These are phyloP conservation scores for Saccharomycopsis javanensis DNA, from an alignment of 805 yeast genomes.

Conservation along the genomic window DNA sequence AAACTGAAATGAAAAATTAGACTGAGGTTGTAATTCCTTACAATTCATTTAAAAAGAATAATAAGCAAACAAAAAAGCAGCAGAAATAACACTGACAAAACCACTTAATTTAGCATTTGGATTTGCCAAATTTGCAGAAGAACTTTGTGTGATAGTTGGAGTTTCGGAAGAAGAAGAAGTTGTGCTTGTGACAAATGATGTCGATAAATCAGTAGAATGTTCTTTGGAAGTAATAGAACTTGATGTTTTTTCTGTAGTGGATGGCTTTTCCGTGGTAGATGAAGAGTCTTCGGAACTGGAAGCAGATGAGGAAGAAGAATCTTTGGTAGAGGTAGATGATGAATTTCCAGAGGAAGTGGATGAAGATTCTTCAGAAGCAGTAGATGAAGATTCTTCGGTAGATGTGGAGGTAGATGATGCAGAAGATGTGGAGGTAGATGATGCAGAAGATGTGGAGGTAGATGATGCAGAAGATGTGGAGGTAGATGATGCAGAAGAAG, in stretches of 20 bases:
- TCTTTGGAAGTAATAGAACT: constrained; percentile 15
- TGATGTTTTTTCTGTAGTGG: constrained; percentile 4
- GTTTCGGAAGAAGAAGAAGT: neutral
- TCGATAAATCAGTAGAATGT: constrained; percentile 13
- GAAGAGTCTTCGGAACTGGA: constrained; percentile 18
- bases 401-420: neutral
- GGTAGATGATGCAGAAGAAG: constrained; percentile 4
- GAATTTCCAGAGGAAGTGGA: constrained; percentile 16
- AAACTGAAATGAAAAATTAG: constrained; percentile 36
- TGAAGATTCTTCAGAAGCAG: constrained; percentile 15
- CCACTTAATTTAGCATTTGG: neutral
- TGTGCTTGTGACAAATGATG: constrained; percentile 16
- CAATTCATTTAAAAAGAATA: neutral
- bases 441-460: constrained; percentile 23
- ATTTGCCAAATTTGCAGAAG: neutral
- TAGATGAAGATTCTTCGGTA: neutral
- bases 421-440: constrained; percentile 24
- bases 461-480: constrained; percentile 20
- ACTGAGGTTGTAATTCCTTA: constrained; percentile 44
- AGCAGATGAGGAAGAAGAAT: constrained; percentile 19
- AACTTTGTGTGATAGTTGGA: neutral
- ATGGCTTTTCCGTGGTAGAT: neutral
- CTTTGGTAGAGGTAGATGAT: constrained; percentile 13
- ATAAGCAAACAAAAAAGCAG: neutral
- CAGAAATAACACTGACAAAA: neutral